These are phyloP conservation scores for Fusarium chuoi DNA, from an alignment of 2,329 filamentous ascomycete genomes.

Conservation along the genomic window DNA sequence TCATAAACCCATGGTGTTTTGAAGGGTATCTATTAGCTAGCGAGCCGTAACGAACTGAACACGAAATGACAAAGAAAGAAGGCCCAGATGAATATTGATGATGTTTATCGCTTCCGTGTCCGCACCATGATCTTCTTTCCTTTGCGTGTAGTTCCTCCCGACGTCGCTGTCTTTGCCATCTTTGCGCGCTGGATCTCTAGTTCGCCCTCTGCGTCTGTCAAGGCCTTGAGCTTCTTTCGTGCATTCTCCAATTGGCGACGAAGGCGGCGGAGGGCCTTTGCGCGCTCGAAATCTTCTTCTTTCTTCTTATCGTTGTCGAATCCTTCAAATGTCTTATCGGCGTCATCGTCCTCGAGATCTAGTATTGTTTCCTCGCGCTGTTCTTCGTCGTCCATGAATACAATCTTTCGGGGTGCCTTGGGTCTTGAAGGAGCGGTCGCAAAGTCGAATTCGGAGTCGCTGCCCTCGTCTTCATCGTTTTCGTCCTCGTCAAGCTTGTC, in stretches of 20 bases:
- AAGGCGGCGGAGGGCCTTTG: constrained; percentile 58
- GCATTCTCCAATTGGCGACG: constrained; percentile 60
- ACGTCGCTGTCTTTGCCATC: constrained; percentile 73
- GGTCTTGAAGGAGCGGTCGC: constrained; percentile 44
- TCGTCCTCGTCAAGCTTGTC: constrained; percentile 52
- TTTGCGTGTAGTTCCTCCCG: constrained; percentile 66
- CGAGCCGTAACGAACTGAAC: constrained; percentile 37
- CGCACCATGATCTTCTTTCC: constrained; percentile 72
- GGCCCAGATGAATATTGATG: background rate
- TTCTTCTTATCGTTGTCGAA: constrained; percentile 35
- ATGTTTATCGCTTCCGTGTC: constrained; percentile 66
- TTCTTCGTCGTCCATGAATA: constrained; percentile 59
- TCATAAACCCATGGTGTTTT: constrained; percentile 44
- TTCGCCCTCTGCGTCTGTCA: constrained; percentile 66
- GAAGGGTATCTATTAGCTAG: constrained; percentile 43
- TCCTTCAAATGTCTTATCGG: constrained; percentile 43
- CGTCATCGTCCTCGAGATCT: constrained; percentile 47
- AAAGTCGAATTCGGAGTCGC: constrained; percentile 49
- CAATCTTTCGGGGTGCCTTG: constrained; percentile 59
- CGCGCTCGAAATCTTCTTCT: constrained; percentile 52
- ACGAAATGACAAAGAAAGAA: constrained; percentile 21
- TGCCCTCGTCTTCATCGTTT: constrained; percentile 45
- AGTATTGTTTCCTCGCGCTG: constrained; percentile 48
- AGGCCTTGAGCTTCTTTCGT: constrained; percentile 63
- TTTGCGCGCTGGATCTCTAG: constrained; percentile 69